phyloP scores from a whole-genome alignment of 495 filamentous ascomycete genomes.

The Aspergillus nidulans region DNA sequence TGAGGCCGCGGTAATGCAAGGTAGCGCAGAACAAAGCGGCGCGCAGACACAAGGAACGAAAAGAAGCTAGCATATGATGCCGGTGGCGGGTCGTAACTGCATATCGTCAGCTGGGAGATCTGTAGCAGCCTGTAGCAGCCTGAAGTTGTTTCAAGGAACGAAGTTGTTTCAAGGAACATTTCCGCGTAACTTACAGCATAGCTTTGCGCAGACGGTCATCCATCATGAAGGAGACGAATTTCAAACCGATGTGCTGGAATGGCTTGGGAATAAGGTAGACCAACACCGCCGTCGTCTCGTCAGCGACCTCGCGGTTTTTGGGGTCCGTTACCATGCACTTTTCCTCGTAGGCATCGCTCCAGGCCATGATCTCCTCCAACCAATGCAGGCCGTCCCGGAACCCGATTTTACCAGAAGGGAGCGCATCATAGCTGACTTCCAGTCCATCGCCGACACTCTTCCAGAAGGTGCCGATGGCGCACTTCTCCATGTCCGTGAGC shows the following conservation, averaged over 20 bases:
- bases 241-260: constrained; percentile 42
- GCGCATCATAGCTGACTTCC: constrained; percentile 48
- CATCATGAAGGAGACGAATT: constrained; percentile 57
- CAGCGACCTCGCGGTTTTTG: constrained; percentile 49
- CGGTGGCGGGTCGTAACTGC: constrained; percentile 44
- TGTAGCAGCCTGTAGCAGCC: too few species aligned
- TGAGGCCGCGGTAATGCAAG: constrained; percentile 50
- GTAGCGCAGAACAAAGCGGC: constrained; percentile 52
- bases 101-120: background rate
- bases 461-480: constrained; percentile 62
- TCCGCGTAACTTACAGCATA: constrained; percentile 51
- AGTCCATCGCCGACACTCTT: constrained; percentile 60
- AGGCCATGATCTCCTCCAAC: constrained; percentile 56
- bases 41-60: constrained; percentile 37
- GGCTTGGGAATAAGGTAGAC: constrained; percentile 51
- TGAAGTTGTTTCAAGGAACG: too few species aligned
- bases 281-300: constrained; percentile 55
- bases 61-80: constrained; percentile 34
- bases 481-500: constrained; percentile 59
- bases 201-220: constrained; percentile 58
- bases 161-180: background rate
- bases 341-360: constrained; percentile 56
- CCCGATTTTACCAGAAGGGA: constrained; percentile 35
- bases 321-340: constrained; percentile 52
- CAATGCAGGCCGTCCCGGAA: constrained; percentile 63